phyloP scores from a whole-genome alignment of 2,329 filamentous ascomycete genomes.

The Fusarium goolgardi region DNA sequence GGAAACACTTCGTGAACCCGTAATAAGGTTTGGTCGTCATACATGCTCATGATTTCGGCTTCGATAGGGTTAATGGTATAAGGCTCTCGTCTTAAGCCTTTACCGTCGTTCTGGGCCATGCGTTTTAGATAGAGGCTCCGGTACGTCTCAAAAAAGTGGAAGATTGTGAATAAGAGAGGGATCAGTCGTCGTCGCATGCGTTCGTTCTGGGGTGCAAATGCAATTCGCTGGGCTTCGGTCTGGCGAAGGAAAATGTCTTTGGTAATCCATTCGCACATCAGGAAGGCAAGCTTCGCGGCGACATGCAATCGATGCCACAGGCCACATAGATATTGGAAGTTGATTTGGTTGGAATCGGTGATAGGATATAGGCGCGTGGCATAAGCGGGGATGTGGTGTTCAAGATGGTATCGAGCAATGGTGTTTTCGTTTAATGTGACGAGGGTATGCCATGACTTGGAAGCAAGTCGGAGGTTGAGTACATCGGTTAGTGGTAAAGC shows the following conservation, averaged over 20 bases:
- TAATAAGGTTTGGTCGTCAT: slow-evolving; percentile 71
- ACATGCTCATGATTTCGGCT: slow-evolving; percentile 70
- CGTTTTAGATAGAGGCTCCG: slow-evolving; percentile 69
- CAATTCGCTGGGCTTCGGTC: slow-evolving; percentile 64
- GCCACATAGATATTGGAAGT: slow-evolving; percentile 71
- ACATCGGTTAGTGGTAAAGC: slow-evolving; percentile 70
- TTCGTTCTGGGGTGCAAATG: slow-evolving; percentile 70
- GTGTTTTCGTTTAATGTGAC: slow-evolving; percentile 70
- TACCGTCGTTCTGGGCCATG: slow-evolving; percentile 62
- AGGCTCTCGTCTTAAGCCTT: slow-evolving; percentile 63
- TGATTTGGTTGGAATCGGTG: slow-evolving; percentile 60
- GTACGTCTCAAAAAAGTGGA: slow-evolving; percentile 76
- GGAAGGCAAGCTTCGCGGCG: slow-evolving; percentile 69
- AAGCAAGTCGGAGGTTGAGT: slow-evolving; percentile 68
- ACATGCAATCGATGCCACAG: slow-evolving; percentile 75
- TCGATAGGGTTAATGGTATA: slow-evolving; percentile 74
- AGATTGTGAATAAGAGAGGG: slow-evolving; percentile 72
- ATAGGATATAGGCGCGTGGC: slow-evolving; percentile 69
- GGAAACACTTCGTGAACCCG: slow-evolving; percentile 74
- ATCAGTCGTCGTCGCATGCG: slow-evolving; percentile 73
- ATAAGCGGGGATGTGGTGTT: slow-evolving; percentile 70
- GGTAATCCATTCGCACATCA: slow-evolving; percentile 73
- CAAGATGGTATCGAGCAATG: slow-evolving; percentile 70
- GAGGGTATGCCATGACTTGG: slow-evolving; percentile 69
- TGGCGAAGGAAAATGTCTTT: slow-evolving; percentile 73